Evolutionary conservation across 2,329 filamentous ascomycete genomes (phyloP).

Genomic region (Colletotrichum incanum): DNA sequence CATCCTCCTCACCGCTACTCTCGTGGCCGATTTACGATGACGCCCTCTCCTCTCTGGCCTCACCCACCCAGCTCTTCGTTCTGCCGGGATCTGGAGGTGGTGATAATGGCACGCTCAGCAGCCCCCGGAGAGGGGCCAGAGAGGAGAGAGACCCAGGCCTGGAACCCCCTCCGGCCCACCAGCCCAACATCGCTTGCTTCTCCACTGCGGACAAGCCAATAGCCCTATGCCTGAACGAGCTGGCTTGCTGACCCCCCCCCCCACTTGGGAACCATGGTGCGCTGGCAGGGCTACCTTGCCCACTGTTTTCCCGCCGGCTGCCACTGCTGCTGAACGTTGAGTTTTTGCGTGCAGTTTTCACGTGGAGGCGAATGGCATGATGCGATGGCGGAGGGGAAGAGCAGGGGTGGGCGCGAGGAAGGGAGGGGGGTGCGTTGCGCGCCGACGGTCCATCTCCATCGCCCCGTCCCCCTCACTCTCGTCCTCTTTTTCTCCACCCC

Average conservation of each 20-base stretch:
- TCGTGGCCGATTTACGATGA: conserved; percentile 44
- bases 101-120: conserved; percentile 10
- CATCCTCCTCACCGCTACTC: conserved; percentile 45
- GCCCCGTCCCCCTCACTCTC: not conserved
- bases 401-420: not conserved
- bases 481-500: not conserved
- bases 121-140: not conserved
- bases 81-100: conserved; percentile 18
- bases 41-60: conserved; percentile 39
- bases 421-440: not conserved
- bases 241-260: conserved; percentile 41
- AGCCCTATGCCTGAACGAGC: conserved; percentile 37
- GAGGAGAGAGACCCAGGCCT: conserved; percentile 22
- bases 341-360: conserved; percentile 39
- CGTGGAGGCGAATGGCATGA: conserved; percentile 42
- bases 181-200: conserved; percentile 37
- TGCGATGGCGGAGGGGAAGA: conserved; percentile 25
- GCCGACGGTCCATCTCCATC: not conserved
- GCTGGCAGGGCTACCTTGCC: conserved; percentile 42
- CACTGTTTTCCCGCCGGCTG: conserved; percentile 23
- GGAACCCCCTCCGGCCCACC: conserved; percentile 25
- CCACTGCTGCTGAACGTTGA: conserved; percentile 35
- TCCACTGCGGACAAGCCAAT: conserved; percentile 34
- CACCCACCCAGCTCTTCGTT: not conserved
- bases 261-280: conserved; percentile 33